Conservation (phyloP, 1,284 basidiomycete species). For the Trametes polyzona region DNA sequence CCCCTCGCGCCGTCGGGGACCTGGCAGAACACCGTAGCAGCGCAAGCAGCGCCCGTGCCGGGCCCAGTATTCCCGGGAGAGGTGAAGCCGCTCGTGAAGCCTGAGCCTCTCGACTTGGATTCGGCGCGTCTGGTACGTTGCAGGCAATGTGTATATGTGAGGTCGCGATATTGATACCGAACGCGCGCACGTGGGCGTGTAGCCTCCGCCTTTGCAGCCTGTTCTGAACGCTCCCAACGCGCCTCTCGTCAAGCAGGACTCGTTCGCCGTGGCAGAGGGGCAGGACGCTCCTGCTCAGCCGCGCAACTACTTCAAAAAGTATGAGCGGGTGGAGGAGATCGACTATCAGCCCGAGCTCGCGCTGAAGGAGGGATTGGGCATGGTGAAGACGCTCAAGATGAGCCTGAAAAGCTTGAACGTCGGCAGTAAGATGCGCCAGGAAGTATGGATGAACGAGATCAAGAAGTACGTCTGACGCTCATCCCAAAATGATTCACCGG, state of each 20-base stretch:
- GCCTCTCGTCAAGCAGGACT: background rate
- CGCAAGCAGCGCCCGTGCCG: background rate
- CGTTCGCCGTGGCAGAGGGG: background rate
- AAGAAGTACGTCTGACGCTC: constrained; percentile 47
- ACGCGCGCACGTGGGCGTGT: constrained; percentile 2
- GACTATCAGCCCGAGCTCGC: constrained; percentile 52
- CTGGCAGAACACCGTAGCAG: constrained; percentile 15
- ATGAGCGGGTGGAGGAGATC: constrained; percentile 44
- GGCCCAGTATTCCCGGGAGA: no score
- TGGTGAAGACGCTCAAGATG: constrained; percentile 53
- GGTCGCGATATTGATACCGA: constrained; percentile 22
- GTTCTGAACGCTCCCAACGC: background rate
- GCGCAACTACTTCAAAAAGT: constrained; percentile 29
- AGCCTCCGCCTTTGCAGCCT: background rate
- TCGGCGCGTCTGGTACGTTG: constrained; percentile 36
- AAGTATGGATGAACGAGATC: constrained; percentile 63
- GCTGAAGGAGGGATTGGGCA: constrained; percentile 53
- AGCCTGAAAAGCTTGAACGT: constrained; percentile 50
- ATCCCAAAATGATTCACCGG: no score
- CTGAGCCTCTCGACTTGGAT: constrained; percentile 35
- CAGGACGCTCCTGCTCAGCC: background rate
- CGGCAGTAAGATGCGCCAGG: constrained; percentile 57
- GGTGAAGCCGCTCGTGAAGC: constrained; percentile 33
- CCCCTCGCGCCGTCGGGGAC: constrained; percentile 32
- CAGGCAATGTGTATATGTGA: background rate